These are phyloP conservation scores for Hemileccinum impolitum DNA, from an alignment of 768 basidiomycete genomes.

Conservation along the genomic window DNA sequence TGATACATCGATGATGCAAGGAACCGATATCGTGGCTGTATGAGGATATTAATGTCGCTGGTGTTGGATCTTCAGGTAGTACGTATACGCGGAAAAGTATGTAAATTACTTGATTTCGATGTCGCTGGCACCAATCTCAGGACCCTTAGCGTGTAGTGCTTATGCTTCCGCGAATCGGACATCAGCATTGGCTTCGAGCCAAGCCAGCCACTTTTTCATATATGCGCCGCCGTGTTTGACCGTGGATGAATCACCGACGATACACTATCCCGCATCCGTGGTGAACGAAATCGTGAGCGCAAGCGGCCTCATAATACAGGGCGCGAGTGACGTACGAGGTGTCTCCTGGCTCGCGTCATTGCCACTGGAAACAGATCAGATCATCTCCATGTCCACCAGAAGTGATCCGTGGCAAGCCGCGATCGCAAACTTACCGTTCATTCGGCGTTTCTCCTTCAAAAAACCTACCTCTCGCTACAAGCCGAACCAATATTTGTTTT, in stretches of 20 bases:
- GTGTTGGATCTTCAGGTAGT: too few species aligned
- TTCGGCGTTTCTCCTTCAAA: slow-evolving; percentile 83
- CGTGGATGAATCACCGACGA: slow-evolving; percentile 93
- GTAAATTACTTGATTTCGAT: too few species aligned
- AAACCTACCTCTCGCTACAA: slow-evolving; percentile 86
- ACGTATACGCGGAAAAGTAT: too few species aligned
- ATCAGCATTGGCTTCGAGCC: slow-evolving; percentile 89
- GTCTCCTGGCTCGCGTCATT: slow-evolving; percentile 88
- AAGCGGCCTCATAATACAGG: neutral
- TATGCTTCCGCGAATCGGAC: slow-evolving; percentile 74
- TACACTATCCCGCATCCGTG: slow-evolving; percentile 49
- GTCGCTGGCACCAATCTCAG: neutral
- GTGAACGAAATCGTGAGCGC: neutral
- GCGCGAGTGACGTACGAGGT: slow-evolving; percentile 57
- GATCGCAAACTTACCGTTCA: slow-evolving; percentile 64
- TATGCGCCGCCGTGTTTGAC: slow-evolving; percentile 81
- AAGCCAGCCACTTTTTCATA: slow-evolving; percentile 85
- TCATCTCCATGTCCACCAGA: neutral
- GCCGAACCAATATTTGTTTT: neutral
- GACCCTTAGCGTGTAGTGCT: neutral
- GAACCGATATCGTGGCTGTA: too few species aligned
- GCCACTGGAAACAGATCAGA: slow-evolving; percentile 49
- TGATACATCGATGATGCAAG: too few species aligned
- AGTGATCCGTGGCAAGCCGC: neutral
- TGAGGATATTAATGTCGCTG: too few species aligned